A percentile compares a stretch with the other conserved stretches of the same genome.
These are phyloP conservation scores for Multifurca ochricompacta DNA, from an alignment of 768 basidiomycete genomes.

Conservation along the genomic window DNA sequence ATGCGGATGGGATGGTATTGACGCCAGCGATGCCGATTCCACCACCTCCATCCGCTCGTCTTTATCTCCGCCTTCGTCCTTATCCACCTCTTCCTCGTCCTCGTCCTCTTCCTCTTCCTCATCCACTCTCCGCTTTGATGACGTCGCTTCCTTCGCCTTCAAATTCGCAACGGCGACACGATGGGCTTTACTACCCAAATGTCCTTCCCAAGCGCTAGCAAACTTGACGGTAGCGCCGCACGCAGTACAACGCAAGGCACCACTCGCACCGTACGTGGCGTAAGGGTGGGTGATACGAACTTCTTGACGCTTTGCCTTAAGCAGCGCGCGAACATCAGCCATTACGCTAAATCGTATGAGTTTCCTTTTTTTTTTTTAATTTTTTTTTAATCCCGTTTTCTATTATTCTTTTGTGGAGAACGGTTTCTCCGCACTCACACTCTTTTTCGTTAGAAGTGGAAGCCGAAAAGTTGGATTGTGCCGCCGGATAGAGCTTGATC, in stretches of 20 bases:
- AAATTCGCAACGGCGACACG: conserved; percentile 52
- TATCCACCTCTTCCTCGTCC: conserved; percentile 31
- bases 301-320: conserved; percentile 79
- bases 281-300: conserved; percentile 63
- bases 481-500: not conserved
- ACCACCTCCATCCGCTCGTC: conserved; percentile 23
- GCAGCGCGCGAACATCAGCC: conserved; percentile 75
- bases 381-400: not conserved
- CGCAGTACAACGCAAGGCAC: conserved; percentile 62
- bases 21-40: too few relatives aligned
- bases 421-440: too few relatives aligned
- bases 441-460: not conserved
- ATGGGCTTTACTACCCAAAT: conserved; percentile 74
- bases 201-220: conserved; percentile 80
- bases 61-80: conserved; percentile 24
- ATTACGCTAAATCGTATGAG: too few relatives aligned
- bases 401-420: not conserved
- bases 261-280: conserved; percentile 56
- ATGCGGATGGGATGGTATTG: too few relatives aligned
- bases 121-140: conserved; percentile 26
- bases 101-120: conserved; percentile 29
- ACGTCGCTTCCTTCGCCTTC: conserved; percentile 36
- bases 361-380: not conserved
- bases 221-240: conserved; percentile 63
- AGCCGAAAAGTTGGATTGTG: conserved; percentile 3